Evolutionary conservation across 1,139 yeast species (phyloP).

Genomic region (Diutina rugosa): DNA sequence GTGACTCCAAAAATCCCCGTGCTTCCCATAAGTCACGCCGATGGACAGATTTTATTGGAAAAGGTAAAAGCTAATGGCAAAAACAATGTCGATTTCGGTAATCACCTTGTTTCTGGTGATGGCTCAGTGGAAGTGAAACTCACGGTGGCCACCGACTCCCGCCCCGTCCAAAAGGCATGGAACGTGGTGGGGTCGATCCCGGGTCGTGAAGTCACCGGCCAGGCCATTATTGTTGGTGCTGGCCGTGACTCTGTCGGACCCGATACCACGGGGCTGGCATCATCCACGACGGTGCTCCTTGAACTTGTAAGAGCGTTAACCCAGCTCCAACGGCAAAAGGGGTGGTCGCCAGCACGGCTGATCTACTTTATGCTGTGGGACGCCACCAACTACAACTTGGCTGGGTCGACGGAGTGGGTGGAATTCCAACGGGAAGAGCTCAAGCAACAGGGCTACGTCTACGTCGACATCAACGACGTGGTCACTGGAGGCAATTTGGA

Average conservation of each 20-base stretch:
- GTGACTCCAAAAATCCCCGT: slow-evolving; percentile 63
- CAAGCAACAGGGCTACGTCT: slow-evolving; percentile 51
- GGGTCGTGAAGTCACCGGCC: slow-evolving; percentile 71
- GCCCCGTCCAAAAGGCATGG: slow-evolving; percentile 62
- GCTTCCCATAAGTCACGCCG: slow-evolving; percentile 63
- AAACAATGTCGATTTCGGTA: slow-evolving; percentile 30
- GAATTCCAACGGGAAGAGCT: slow-evolving; percentile 43
- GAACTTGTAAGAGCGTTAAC: slow-evolving; percentile 65
- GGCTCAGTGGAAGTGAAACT: slow-evolving; percentile 16
- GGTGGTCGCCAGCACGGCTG: slow-evolving; percentile 79
- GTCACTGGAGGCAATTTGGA: slow-evolving; percentile 49
- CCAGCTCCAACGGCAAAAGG: slow-evolving; percentile 46
- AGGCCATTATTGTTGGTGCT: slow-evolving; percentile 73
- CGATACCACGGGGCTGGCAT: slow-evolving; percentile 63
- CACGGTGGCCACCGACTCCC: slow-evolving; percentile 33
- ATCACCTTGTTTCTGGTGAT: slow-evolving; percentile 19
- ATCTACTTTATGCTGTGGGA: slow-evolving; percentile 82
- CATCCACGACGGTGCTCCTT: slow-evolving; percentile 65
- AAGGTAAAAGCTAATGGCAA: slow-evolving; percentile 20
- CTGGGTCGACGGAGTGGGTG: slow-evolving; percentile 77
- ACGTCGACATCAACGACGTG: slow-evolving; percentile 67
- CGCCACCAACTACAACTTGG: slow-evolving; percentile 68
- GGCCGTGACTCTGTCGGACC: slow-evolving; percentile 67
- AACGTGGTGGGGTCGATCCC: slow-evolving; percentile 66
- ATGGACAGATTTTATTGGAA: slow-evolving; percentile 40